A percentile compares a stretch with the other conserved stretches of the same genome.
Conservation (phyloP, 495 filamentous ascomycete species). For the Aspergillus egyptiacus region DNA sequence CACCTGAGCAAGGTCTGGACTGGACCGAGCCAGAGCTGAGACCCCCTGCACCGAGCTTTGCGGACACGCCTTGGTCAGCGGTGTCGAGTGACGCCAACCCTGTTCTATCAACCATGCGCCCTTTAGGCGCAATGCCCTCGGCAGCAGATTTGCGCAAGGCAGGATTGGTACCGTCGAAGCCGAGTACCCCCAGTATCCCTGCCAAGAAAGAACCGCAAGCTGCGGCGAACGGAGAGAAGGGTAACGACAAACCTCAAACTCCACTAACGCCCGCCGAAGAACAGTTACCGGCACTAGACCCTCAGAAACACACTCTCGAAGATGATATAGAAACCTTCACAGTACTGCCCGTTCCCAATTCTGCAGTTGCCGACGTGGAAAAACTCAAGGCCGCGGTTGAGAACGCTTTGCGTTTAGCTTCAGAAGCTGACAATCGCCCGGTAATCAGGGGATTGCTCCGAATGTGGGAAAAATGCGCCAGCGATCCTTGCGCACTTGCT, state of each 20-base stretch:
- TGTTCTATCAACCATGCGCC: constrained; percentile 28
- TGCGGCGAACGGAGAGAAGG: constrained; percentile 15
- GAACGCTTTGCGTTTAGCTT: constrained; percentile 19
- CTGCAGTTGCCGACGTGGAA: constrained; percentile 22
- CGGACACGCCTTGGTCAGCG: constrained; percentile 48
- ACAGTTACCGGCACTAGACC: constrained; percentile 1
- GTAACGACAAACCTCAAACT: constrained; percentile 11
- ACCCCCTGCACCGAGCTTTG: constrained; percentile 59
- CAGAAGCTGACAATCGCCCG: constrained; percentile 21
- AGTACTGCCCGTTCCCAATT: constrained; percentile 20
- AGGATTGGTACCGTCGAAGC: constrained; percentile 20
- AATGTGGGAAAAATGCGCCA: constrained; percentile 23
- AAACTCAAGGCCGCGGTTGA: constrained; percentile 22
- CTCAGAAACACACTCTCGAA: constrained; percentile 4
- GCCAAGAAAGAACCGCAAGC: constrained; percentile 16
- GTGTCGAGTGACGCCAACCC: constrained; percentile 25
- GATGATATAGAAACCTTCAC: constrained; percentile 16
- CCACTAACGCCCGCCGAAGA: constrained; percentile 17
- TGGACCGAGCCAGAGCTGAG: constrained; percentile 70
- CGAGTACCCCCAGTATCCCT: constrained; percentile 16
- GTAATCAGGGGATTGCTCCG: constrained; percentile 25
- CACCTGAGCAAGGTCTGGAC: constrained; percentile 30
- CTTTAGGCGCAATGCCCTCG: constrained; percentile 25
- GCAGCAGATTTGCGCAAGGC: constrained; percentile 27
- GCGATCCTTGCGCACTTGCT: constrained; percentile 23